Percentiles rank a stretch among this genome's conserved stretches.
These are phyloP conservation scores for Hypocrella siamensis DNA, from an alignment of 2,329 filamentous ascomycete species.

Conservation along the genomic window DNA sequence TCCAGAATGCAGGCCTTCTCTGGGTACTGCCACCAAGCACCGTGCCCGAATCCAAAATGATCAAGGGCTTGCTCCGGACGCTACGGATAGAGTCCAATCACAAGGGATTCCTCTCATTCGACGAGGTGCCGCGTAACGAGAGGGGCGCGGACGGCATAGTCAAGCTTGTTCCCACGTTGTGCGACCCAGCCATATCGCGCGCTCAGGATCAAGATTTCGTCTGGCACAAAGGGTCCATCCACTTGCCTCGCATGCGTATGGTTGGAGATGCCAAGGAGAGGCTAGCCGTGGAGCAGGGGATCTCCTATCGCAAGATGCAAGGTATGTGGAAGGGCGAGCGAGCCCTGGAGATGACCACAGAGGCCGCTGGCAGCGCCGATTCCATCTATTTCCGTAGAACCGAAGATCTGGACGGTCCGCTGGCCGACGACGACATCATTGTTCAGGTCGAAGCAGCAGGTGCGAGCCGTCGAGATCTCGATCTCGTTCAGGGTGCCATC, in stretches of 20 bases:
- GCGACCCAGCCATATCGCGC: neutral
- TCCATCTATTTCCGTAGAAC: conserved; percentile 10
- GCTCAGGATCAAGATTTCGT: conserved; percentile 5
- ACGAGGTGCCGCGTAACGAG: conserved; percentile 1
- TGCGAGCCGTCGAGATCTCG: conserved; percentile 9
- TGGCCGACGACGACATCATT: conserved; percentile 8
- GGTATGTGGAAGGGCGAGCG: conserved; percentile 8
- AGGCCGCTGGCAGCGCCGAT: conserved; percentile 9
- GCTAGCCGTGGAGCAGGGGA: conserved; percentile 4
- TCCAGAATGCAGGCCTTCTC: conserved; percentile 3
- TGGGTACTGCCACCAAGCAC: conserved; percentile 4
- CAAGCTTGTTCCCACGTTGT: conserved; percentile 1
- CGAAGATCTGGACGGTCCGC: conserved; percentile 2
- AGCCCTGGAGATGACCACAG: conserved; percentile 11
- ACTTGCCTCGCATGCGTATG: conserved; percentile 5
- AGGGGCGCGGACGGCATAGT: conserved; percentile 2
- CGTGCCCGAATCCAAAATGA: conserved; percentile 2
- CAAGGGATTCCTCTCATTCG: conserved; percentile 2
- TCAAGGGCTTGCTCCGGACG: conserved; percentile 5
- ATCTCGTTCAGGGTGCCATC: conserved; percentile 8
- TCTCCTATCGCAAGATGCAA: conserved; percentile 8
- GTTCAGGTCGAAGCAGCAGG: conserved; percentile 8
- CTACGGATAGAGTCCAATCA: conserved; percentile 3
- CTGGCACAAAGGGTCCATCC: conserved; percentile 4
- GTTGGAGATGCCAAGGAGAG: conserved; percentile 3